Base-by-base conservation (phyloP, 352 stramenopile genomes). In the Phytophthora foliorum region DNA sequence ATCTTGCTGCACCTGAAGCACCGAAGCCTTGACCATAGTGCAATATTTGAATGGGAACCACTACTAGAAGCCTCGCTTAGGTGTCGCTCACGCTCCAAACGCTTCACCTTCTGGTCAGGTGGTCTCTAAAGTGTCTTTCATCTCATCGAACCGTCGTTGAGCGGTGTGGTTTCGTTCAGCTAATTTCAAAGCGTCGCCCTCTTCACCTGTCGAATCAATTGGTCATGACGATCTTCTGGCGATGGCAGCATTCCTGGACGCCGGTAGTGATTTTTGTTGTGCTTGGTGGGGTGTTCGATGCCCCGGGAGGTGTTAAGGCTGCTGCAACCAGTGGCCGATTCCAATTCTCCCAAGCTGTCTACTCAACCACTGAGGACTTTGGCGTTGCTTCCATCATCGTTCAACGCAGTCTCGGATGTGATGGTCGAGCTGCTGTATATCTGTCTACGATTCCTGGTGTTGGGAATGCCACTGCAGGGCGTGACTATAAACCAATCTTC, bases 341-440 rank as follows among this genome's bases (percentile, higher is more conserved):
- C 67, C 85, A 92, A 57, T 93, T 93, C 38, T 53, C 63, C 8
- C 72, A 89, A 50, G 46, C 75, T 7, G n/a, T 75, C 11, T 93
- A 91, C 58, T 75, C 64, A 24, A 89, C 83, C 21, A 86, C 78
- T 0, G 66, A 84, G 51, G 82, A 91, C 42, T 90, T 92, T 63
- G 85, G 85, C 17, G 81, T 93, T 32, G 85, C 83, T 1, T 81
- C 85, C 19, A 66, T 90, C 36, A 81, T 80, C 14, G 84, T 93
- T 2, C 83, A 92, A 42, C 81, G 85, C n/a, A 76, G 80, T 63
- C 78, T 93, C 24, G 83, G 85, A 22, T 72, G 70, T 1, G 82
- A 91, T 19, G 85, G 85, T 22, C 80, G 83, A 5, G 83, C 77
- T 17, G 81, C 85, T 3, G 83, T 92, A 9, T 92, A 84, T 60